Evolutionary conservation across 1,284 basidiomycete genomes (phyloP).

Genomic region (Stygiomarasmius scandens): DNA sequence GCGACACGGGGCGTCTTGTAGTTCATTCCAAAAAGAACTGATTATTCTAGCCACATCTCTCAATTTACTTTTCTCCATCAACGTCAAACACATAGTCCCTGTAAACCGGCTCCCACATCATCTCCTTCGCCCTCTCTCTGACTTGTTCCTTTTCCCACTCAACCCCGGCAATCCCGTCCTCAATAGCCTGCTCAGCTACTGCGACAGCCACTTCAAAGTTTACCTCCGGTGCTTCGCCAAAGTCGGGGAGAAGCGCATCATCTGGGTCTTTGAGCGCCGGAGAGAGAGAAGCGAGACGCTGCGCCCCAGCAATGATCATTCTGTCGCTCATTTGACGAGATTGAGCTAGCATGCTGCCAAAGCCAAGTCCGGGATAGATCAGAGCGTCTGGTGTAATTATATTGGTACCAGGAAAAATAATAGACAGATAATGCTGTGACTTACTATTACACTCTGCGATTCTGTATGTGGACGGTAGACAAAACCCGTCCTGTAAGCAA

Average conservation of each 20-base stretch:
- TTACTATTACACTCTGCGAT: constrained; percentile 76
- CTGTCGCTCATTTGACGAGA: constrained; percentile 68
- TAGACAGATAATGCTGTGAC: constrained; percentile 19
- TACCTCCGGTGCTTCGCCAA: constrained; percentile 66
- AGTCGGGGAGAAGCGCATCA: constrained; percentile 72
- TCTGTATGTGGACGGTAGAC: constrained; percentile 31
- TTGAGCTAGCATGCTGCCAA: constrained; percentile 69
- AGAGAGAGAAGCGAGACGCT: constrained; percentile 71
- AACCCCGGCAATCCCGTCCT: constrained; percentile 66
- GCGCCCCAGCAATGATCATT: constrained; percentile 77
- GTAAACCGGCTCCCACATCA: constrained; percentile 67
- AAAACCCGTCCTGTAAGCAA: not conserved
- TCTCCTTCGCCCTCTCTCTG: constrained; percentile 50
- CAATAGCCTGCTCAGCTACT: constrained; percentile 74
- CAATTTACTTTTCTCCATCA: constrained; percentile 41
- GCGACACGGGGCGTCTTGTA: too few species aligned
- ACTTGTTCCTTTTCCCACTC: constrained; percentile 57
- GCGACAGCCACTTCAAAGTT: constrained; percentile 83
- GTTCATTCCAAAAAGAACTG: too few species aligned
- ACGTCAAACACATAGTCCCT: constrained; percentile 64
- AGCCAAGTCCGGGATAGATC: constrained; percentile 80
- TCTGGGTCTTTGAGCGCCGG: constrained; percentile 72
- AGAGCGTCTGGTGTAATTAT: constrained; percentile 55
- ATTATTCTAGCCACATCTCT: too few species aligned
- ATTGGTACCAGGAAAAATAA: not conserved